A percentile compares a stretch with the other conserved stretches of the same genome.
phyloP scores from a whole-genome alignment of 495 filamentous ascomycete genomes.

The Thozetella sp. region DNA sequence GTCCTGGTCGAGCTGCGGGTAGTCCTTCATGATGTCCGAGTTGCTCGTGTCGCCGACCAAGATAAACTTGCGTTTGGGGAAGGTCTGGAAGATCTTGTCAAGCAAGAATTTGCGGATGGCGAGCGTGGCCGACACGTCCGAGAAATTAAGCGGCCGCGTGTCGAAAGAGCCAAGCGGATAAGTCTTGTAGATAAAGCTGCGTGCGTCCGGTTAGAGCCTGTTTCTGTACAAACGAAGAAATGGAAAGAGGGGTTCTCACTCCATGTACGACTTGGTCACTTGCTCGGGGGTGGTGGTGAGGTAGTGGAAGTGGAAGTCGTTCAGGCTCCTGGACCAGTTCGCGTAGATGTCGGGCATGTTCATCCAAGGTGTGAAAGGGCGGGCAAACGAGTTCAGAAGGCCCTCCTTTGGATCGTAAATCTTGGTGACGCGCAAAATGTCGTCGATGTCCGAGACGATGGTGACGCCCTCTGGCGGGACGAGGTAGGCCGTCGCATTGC shows the following conservation, averaged over 20 bases:
- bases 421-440: conserved; percentile 80
- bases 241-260: background rate
- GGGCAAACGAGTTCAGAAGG: conserved; percentile 75
- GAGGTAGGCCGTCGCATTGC: conserved; percentile 77
- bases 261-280: conserved; percentile 64
- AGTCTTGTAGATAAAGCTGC: conserved; percentile 42
- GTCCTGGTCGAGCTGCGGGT: conserved; percentile 64
- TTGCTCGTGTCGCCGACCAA: conserved; percentile 79
- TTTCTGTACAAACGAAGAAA: background rate
- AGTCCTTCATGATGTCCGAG: conserved; percentile 74
- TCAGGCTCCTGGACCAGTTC: conserved; percentile 63
- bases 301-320: conserved; percentile 78
- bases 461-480: conserved; percentile 69
- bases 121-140: conserved; percentile 69
- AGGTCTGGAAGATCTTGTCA: conserved; percentile 72
- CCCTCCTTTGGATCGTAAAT: conserved; percentile 77
- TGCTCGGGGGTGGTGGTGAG: conserved; percentile 84
- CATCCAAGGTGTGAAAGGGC: conserved; percentile 69
- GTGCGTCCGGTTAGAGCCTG: background rate
- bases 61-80: conserved; percentile 72
- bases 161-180: conserved; percentile 73
- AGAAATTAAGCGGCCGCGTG: conserved; percentile 78
- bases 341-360: conserved; percentile 79
- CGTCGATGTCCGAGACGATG: conserved; percentile 75
- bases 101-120: conserved; percentile 69